Percentiles rank a stretch among this genome's conserved stretches.
These are phyloP conservation scores for Podospora pseudocomata DNA, from an alignment of 495 filamentous ascomycete species.

Conservation along the genomic window DNA sequence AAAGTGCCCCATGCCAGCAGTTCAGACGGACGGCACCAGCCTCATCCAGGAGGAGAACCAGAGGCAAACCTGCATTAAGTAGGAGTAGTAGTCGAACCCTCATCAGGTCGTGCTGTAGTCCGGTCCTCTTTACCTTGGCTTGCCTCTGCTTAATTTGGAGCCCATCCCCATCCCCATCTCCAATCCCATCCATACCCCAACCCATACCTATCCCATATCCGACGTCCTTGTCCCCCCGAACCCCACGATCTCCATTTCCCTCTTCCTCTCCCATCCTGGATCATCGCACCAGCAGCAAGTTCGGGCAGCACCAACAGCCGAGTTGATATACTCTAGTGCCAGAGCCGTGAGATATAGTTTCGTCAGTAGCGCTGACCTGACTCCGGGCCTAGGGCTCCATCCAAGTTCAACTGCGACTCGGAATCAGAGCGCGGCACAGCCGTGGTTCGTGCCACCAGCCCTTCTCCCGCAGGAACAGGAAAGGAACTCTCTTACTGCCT, in stretches of 20 bases:
- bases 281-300: conserved; percentile 1
- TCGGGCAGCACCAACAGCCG: background rate
- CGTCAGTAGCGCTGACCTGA: background rate
- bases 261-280: conserved; percentile 9
- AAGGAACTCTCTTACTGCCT: conserved; percentile 2
- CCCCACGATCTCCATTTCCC: conserved; percentile 18
- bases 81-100: background rate
- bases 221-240: conserved; percentile 25
- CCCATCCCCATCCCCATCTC: too few species aligned
- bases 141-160: too few species aligned
- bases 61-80: conserved; percentile 1
- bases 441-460: conserved; percentile 31
- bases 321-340: background rate
- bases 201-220: conserved; percentile 26
- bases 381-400: conserved; percentile 2
- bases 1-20: conserved; percentile 14
- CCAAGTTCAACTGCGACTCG: conserved; percentile 2
- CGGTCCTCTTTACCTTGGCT: background rate
- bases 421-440: conserved; percentile 26
- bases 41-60: background rate
- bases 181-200: background rate
- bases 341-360: background rate
- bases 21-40: conserved; percentile 6
- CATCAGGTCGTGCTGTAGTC: background rate
- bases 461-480: conserved; percentile 15